Percentiles rank a stretch among this genome's conserved stretches.
Conservation (phyloP, 768 basidiomycete species). For the Lactarius sp. region DNA sequence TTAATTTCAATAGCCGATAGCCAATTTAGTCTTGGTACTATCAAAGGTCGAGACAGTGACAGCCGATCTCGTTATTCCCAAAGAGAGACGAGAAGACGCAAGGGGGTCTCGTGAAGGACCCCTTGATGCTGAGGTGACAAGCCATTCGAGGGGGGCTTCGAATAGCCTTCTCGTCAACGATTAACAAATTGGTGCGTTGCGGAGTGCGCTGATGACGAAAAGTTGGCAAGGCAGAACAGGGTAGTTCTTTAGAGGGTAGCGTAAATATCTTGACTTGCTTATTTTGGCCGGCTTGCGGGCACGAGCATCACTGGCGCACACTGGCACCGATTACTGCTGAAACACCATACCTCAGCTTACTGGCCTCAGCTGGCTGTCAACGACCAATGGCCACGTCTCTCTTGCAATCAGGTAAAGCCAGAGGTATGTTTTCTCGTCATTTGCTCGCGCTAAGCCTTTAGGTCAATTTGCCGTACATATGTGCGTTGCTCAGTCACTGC, state of each 20-base stretch:
- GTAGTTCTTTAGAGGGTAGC: background rate
- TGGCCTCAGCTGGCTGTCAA: slow-evolving; percentile 2
- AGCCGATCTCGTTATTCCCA: background rate
- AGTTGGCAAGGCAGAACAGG: background rate
- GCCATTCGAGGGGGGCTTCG: background rate
- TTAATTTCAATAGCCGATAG: slow-evolving; percentile 8
- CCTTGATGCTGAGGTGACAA: background rate
- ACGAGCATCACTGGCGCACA: background rate
- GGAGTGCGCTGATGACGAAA: slow-evolving; percentile 1
- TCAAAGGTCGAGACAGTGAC: background rate
- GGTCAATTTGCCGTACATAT: slow-evolving; percentile 21
- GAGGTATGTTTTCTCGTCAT: slow-evolving; percentile 21
- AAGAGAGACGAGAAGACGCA: background rate
- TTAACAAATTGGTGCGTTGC: background rate
- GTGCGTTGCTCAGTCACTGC: slow-evolving; percentile 7
- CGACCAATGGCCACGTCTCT: slow-evolving; percentile 2
- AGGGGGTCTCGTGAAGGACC: background rate
- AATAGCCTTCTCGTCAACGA: background rate
- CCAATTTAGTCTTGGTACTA: background rate
- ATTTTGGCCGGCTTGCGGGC: slow-evolving; percentile 5
- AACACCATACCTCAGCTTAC: slow-evolving; percentile 11
- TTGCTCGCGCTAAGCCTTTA: slow-evolving; percentile 11
- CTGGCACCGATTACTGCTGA: background rate
- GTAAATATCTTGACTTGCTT: slow-evolving; percentile 12
- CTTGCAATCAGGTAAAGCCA: slow-evolving; percentile 6